phyloP scores from a whole-genome alignment of 768 basidiomycete species.

The Pleurotus citrinopileatus region DNA sequence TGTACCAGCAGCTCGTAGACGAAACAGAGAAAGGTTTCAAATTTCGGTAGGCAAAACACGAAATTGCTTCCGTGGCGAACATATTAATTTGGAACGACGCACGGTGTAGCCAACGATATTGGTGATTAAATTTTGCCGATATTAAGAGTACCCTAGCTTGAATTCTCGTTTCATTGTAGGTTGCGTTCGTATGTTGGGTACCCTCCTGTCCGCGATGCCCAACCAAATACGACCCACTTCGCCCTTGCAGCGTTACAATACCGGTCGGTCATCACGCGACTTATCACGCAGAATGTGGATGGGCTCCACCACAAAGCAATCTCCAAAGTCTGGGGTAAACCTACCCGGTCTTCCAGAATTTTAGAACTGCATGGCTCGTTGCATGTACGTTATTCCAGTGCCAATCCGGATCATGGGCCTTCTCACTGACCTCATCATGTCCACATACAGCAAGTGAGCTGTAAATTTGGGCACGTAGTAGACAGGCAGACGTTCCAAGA shows the following conservation, averaged over 20 bases:
- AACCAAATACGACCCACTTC: conserved; percentile 88
- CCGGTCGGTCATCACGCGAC: conserved; percentile 49
- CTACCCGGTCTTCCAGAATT: conserved; percentile 40
- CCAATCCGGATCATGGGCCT: not conserved
- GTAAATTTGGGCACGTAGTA: conserved; percentile 67
- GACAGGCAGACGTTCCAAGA: conserved; percentile 72
- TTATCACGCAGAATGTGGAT: conserved; percentile 93
- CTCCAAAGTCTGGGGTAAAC: conserved; percentile 34
- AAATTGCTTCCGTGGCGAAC: not conserved
- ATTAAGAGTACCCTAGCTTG: conserved; percentile 15
- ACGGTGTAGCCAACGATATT: conserved; percentile 75
- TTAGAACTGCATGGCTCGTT: conserved; percentile 89
- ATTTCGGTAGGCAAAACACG: conserved; percentile 53
- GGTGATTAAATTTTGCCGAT: conserved; percentile 31
- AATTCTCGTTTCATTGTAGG: conserved; percentile 26
- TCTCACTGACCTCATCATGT: not conserved
- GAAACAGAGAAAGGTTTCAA: conserved; percentile 61
- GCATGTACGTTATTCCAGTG: conserved; percentile 47
- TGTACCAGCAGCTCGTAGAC: conserved; percentile 82
- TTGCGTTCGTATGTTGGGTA: conserved; percentile 83
- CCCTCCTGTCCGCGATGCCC: conserved; percentile 76
- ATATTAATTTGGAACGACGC: not conserved
- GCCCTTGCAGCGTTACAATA: conserved; percentile 82
- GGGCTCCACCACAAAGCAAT: conserved; percentile 87
- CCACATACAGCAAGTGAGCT: conserved; percentile 63